Base-by-base conservation (phyloP, 305 asterid species). In the Ruellia speciosa region DNA sequence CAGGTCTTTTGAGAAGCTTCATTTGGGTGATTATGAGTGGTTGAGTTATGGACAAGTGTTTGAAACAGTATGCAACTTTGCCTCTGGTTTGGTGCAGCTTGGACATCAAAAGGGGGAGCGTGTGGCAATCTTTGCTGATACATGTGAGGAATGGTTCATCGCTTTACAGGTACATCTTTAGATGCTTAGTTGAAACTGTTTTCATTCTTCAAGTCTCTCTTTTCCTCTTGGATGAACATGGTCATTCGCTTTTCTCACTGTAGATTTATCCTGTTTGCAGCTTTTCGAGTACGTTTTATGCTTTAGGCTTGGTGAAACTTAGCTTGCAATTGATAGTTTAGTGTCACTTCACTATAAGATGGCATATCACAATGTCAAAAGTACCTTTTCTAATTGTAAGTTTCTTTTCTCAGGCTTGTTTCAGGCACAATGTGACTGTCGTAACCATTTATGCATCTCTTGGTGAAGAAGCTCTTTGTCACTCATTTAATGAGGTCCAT, bases 391-490 rank as follows among this genome's bases (percentile, higher is more conserved):
- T 63, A n/a, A 41, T 19, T 59, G 4, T 49, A 18, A 12, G 60
- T 67, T 77, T 62, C 24, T 64, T 66, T 69, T 64, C 51, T 67
- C 87, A 93, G 97, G 94, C 78, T 57, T 93, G 96, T 73, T 93
- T 93, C 81, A 79, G 99, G 81, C 96, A 84, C 72, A 93, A 93
- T 71, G 85, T 81, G 74, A 78, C 94, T 47, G 97, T 93, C 45
- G 99, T 93, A 67, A 93, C 99, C 62, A 93, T 93, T 52, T 93
- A 93, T 74, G 88, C 99, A 68, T 93, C 99, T 50, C 71, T 88
- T 28, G 97, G 99, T 55, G 99, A 93, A 77, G 99, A 86, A 69
- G 99, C 99, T 67, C 76, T 93, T 18, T 86, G 99, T 49, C 87
- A 88, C 81, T 88, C 97, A 37, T 77, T 88, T 66, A 93, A 93